Conservation (phyloP, 2,329 filamentous ascomycete species). For the Nemania sp. region DNA sequence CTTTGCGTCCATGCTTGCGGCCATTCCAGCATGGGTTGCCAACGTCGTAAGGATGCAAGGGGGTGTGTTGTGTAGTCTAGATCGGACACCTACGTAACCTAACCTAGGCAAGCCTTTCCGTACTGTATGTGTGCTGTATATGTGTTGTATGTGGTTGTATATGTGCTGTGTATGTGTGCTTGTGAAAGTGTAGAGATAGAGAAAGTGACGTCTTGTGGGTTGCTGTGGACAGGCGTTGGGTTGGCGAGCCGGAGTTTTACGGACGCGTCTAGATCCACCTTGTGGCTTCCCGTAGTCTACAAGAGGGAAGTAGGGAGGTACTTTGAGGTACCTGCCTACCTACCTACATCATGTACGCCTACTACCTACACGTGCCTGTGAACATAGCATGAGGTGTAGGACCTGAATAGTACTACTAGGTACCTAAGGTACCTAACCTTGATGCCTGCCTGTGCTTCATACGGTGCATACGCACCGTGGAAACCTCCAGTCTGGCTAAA, state of each 20-base stretch:
- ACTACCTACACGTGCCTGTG: too few species aligned
- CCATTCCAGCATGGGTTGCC: constrained; percentile 56
- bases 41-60: neutral
- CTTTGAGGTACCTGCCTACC: neutral
- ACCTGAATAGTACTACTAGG: too few species aligned
- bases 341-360: too few species aligned
- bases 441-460: too few species aligned
- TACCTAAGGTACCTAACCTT: too few species aligned
- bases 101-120: too few species aligned
- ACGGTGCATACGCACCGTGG: too few species aligned
- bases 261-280: constrained; percentile 18
- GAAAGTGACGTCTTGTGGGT: constrained; percentile 34
- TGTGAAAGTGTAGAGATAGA: constrained; percentile 1
- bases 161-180: neutral
- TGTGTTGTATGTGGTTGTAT: neutral
- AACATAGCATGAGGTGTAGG: too few species aligned
- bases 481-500: too few species aligned
- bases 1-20: constrained; percentile 84
- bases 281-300: neutral
- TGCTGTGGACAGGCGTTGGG: neutral
- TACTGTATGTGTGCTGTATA: neutral
- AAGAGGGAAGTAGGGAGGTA: neutral
- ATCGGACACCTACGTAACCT: too few species aligned
- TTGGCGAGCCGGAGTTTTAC: constrained; percentile 13
- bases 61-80: too few species aligned